Evolutionary conservation across 2,329 filamentous ascomycete genomes (phyloP).

Genomic region (Eutypella sp.): DNA sequence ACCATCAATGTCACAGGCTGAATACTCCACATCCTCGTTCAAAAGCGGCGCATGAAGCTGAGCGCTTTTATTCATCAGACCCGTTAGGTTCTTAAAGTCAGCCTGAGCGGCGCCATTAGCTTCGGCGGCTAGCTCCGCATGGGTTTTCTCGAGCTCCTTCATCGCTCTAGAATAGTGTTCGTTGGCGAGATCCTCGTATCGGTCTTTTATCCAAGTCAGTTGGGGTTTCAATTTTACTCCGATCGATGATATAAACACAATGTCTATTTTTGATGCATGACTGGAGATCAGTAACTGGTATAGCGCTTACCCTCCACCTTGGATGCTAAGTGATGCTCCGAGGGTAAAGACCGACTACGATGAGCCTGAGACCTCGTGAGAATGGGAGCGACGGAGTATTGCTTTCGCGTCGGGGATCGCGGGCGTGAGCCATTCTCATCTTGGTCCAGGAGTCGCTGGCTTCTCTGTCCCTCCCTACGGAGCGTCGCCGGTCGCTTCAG

Average conservation of each 20-base stretch:
- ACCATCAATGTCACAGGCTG: background rate
- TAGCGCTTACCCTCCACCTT: background rate
- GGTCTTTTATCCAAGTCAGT: too few relatives aligned
- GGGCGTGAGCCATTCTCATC: background rate
- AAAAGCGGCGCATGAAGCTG: slow-evolving; percentile 1
- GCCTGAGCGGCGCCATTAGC: background rate
- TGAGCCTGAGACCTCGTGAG: background rate
- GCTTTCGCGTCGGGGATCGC: background rate
- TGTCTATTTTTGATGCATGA: background rate
- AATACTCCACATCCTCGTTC: slow-evolving; percentile 1
- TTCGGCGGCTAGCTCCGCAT: background rate
- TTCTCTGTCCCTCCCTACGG: background rate
- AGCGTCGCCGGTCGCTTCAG: background rate
- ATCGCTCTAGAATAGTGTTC: background rate
- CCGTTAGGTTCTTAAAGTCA: background rate
- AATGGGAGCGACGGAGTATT: background rate
- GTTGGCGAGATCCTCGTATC: background rate
- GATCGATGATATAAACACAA: too few relatives aligned
- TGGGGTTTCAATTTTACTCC: too few relatives aligned
- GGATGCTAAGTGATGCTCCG: background rate
- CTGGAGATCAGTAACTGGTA: background rate
- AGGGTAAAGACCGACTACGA: background rate
- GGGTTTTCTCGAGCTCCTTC: slow-evolving; percentile 1
- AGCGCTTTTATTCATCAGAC: background rate
- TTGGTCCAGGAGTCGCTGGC: background rate